phyloP scores from a whole-genome alignment of 148 eudicot genomes.

The Hydrangea macrophylla region DNA sequence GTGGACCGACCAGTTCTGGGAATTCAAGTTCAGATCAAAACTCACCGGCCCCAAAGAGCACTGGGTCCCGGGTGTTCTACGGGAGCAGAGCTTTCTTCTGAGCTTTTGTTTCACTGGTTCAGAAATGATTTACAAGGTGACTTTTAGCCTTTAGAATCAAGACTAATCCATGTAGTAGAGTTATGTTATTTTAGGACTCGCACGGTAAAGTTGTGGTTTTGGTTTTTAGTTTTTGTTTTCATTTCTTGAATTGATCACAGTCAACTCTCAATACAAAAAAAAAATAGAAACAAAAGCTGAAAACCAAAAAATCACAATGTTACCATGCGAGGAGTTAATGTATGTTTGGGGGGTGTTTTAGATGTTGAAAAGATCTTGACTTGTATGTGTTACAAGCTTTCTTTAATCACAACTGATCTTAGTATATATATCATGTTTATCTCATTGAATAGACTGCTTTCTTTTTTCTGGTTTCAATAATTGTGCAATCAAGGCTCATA shows the following conservation, averaged over 20 bases:
- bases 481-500: constrained; percentile 15
- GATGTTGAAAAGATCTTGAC: constrained; percentile 26
- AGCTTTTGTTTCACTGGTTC: constrained; percentile 22
- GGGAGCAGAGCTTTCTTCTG: constrained; percentile 99
- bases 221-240: no score
- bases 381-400: constrained; percentile 26
- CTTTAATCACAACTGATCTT: constrained; percentile 21
- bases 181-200: constrained; percentile 27
- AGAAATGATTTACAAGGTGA: constrained; percentile 40
- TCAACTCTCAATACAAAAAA: no score
- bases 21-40: constrained; percentile 69
- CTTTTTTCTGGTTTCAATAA: constrained; percentile 5
- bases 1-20: constrained; percentile 58
- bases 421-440: constrained; percentile 3
- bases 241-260: no score
- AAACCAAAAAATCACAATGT: no score
- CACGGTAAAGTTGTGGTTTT: no score
- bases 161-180: constrained; percentile 37
- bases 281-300: no score
- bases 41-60: constrained; percentile 50
- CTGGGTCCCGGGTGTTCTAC: constrained; percentile 76
- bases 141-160: constrained; percentile 56
- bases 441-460: constrained; percentile 2
- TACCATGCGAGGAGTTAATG: no score
- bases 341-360: constrained; percentile 26